Percentiles rank a stretch among this genome's conserved stretches.
Conservation (phyloP, 2,329 filamentous ascomycete species). For the Diatrype stigma region DNA sequence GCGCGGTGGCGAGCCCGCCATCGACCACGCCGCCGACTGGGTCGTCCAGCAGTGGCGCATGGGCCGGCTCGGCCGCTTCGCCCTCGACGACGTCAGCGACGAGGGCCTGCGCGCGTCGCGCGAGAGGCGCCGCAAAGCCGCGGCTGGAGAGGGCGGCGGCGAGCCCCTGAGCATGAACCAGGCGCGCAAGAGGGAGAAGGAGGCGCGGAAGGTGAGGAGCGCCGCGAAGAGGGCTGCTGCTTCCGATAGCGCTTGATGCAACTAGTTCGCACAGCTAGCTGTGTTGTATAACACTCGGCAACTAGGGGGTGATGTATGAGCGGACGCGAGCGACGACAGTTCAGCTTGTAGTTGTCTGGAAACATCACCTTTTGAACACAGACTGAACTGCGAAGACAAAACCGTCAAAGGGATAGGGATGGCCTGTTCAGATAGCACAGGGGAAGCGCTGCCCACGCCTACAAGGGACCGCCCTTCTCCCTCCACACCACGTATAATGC, state of each 20-base stretch:
- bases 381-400: too few relatives aligned
- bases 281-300: too few relatives aligned
- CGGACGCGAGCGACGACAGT: too few relatives aligned
- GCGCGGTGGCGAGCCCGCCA: conserved; percentile 66
- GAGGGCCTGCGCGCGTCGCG: conserved; percentile 42
- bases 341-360: too few relatives aligned
- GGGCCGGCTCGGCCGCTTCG: conserved; percentile 70
- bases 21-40: conserved; percentile 72
- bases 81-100: conserved; percentile 71
- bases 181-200: conserved; percentile 63
- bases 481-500: too few relatives aligned
- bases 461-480: too few relatives aligned
- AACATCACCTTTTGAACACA: too few relatives aligned
- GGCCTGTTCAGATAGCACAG: too few relatives aligned
- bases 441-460: too few relatives aligned
- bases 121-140: conserved; percentile 17
- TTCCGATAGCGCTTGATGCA: conserved; percentile 3
- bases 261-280: too few relatives aligned
- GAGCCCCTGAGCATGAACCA: conserved; percentile 60
- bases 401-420: too few relatives aligned
- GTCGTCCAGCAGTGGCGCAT: conserved; percentile 77
- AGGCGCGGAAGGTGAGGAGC: conserved; percentile 40
- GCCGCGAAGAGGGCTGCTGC: conserved; percentile 30
- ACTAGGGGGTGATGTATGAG: too few relatives aligned
- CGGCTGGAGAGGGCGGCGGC: conserved; percentile 44